Evolutionary conservation across 352 stramenopile genomes (phyloP), one percentile per base, ranked within the genome.

Genomic region (Peronospora farinosa): DNA sequence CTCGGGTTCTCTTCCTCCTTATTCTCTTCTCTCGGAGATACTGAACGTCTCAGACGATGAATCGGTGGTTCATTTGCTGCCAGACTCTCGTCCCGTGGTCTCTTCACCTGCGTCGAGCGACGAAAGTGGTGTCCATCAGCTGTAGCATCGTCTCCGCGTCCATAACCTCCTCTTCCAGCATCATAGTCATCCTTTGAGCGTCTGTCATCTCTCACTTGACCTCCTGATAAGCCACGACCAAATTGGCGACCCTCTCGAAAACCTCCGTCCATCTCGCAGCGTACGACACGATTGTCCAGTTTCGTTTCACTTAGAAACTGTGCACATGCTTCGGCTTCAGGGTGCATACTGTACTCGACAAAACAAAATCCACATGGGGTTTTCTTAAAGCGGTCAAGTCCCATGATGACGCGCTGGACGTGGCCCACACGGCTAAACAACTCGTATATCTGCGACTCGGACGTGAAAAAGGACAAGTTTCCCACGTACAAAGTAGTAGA

Each of bases 291-390:
- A 62, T 87, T 87, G 61, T 95, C 85, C 8, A 95, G 63, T 69
- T 92, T 93, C 35, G 84, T 91, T 46, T 89, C 81, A 49, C 69
- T 93, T 48, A 95, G 57, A 44, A 87, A 95, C 59, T 91, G 83
- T 10, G 80, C 54, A 54, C 79, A 89, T 30, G 82, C 79, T 21
- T 84, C 50, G 0, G 85, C 85, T 39, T 90, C 78, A 3, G 73
- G 62, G 43, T 93, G 81, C 0, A 70, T 70, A 33, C 62, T 77
- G 59, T 89, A 93, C 76, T 98, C 89, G 41, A 98, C 95, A 65
- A 99, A 99, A 65, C 88, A 97, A 70, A 99, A 98, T 33, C 96
- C 95, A 54, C 95, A 98, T 1, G 95, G 96, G 11, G 88, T 98
- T 67, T 97, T 97, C 49, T 95, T 96, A 53, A 95, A 84, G 45